phyloP scores from a whole-genome alignment of 371 early-diverging fungal species.

The Rhizopus sp. region DNA sequence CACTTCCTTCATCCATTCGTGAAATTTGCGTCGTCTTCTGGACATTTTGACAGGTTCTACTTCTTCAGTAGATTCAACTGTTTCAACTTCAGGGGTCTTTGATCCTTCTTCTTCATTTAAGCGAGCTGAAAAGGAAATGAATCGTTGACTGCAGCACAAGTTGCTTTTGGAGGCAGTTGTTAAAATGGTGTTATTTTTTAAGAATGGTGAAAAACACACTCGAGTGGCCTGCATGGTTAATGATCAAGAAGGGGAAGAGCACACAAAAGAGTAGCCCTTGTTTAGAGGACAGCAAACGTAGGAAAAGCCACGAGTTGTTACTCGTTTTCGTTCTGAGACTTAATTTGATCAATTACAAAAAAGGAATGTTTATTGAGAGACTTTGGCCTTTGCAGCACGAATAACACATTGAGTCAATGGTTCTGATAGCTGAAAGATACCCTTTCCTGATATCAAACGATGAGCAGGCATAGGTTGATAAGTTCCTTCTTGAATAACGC shows the following conservation, averaged over 20 bases:
- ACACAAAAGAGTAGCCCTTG: no score
- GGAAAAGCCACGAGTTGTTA: no score
- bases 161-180: constrained; percentile 2
- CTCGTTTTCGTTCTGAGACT: no score
- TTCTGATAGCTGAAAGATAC: constrained; percentile 70
- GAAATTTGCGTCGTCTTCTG: constrained; percentile 45
- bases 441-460: constrained; percentile 68
- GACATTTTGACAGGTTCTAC: constrained; percentile 44
- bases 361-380: not conserved
- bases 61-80: constrained; percentile 18
- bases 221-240: constrained; percentile 16
- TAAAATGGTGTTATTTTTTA: constrained; percentile 6
- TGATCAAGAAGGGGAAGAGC: no score
- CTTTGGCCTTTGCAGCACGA: constrained; percentile 26
- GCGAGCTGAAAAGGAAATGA: constrained; percentile 17
- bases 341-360: no score
- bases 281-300: no score
- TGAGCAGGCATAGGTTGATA: constrained; percentile 84
- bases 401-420: constrained; percentile 35
- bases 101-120: constrained; percentile 20
- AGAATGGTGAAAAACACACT: constrained; percentile 1
- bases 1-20: constrained; percentile 43
- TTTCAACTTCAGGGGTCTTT: constrained; percentile 33
- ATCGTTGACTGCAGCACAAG: constrained; percentile 14
- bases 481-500: constrained; percentile 51